Evolutionary conservation across 2,329 filamentous ascomycete species (phyloP).

Genomic region (Penicillium expansum): DNA sequence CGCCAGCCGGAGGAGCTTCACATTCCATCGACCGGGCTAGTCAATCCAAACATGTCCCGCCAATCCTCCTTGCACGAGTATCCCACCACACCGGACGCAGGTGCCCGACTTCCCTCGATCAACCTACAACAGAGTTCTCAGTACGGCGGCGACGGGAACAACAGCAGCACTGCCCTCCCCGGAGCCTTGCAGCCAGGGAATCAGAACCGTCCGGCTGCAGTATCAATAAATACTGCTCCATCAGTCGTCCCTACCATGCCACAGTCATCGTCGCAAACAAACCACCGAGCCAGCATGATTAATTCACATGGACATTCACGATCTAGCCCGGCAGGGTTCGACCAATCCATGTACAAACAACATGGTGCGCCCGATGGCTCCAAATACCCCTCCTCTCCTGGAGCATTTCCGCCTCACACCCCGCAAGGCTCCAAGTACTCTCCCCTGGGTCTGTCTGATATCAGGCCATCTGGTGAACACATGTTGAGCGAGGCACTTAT

Average conservation of each 20-base stretch:
- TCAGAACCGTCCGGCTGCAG: conserved; percentile 51
- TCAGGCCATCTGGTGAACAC: conserved; percentile 81
- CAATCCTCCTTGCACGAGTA: conserved; percentile 49
- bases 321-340: conserved; percentile 70
- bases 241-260: conserved; percentile 57
- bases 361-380: conserved; percentile 62
- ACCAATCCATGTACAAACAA: conserved; percentile 61
- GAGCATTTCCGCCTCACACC: conserved; percentile 53
- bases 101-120: conserved; percentile 55
- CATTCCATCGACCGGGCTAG: conserved; percentile 44
- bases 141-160: conserved; percentile 44
- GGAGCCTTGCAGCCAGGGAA: conserved; percentile 60
- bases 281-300: conserved; percentile 63
- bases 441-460: conserved; percentile 86
- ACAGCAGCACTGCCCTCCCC: conserved; percentile 49
- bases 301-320: conserved; percentile 75
- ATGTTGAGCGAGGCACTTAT: conserved; percentile 69
- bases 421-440: conserved; percentile 68
- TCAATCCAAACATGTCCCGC: conserved; percentile 40
- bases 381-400: conserved; percentile 58
- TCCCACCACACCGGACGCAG: conserved; percentile 45
- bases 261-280: conserved; percentile 47
- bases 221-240: conserved; percentile 57
- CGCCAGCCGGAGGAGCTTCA: conserved; percentile 58
- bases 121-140: conserved; percentile 58